A percentile compares a stretch with the other conserved stretches of the same genome.
phyloP scores from a whole-genome alignment of 2,329 filamentous ascomycete genomes.

The Ascochyta viciae-villosae region DNA sequence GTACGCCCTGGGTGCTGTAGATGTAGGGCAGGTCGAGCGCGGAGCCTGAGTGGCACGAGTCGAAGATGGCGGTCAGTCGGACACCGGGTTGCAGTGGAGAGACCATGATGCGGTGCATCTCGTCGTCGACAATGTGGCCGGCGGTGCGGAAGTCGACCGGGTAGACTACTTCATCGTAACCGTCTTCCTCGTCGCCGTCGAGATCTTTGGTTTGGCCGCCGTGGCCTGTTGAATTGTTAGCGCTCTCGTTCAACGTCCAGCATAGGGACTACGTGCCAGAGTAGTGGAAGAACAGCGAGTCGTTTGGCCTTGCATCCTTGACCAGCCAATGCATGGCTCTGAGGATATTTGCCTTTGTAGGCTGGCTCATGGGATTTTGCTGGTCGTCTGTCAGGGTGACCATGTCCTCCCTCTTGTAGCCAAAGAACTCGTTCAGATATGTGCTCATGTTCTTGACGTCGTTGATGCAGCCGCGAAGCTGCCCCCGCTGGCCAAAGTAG shows the following conservation, averaged over 20 bases:
- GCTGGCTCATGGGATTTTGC: slow-evolving; percentile 96
- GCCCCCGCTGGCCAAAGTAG: slow-evolving; percentile 91
- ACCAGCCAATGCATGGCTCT: slow-evolving; percentile 98
- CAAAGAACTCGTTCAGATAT: slow-evolving; percentile 87
- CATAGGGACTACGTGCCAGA: slow-evolving; percentile 67
- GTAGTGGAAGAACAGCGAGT: slow-evolving; percentile 97
- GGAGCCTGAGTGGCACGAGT: slow-evolving; percentile 81
- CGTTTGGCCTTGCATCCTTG: slow-evolving; percentile 89
- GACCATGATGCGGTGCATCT: slow-evolving; percentile 84
- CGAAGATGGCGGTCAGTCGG: slow-evolving; percentile 81
- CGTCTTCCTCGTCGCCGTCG: slow-evolving; percentile 81
- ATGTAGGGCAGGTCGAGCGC: slow-evolving; percentile 80
- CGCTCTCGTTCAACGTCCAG: no score
- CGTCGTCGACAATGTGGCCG: slow-evolving; percentile 84
- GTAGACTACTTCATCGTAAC: slow-evolving; percentile 84
- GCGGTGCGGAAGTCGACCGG: slow-evolving; percentile 80
- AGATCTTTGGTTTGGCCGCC: slow-evolving; percentile 82
- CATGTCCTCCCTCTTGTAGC: slow-evolving; percentile 96
- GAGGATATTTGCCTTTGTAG: slow-evolving; percentile 93
- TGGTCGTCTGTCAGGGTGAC: slow-evolving; percentile 95
- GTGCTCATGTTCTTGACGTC: slow-evolving; percentile 97
- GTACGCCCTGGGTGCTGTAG: slow-evolving; percentile 79
- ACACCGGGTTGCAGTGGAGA: slow-evolving; percentile 80
- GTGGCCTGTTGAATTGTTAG: slow-evolving; percentile 61
- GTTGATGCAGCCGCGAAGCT: slow-evolving; percentile 93